Base-by-base conservation (phyloP, 768 basidiomycete genomes). In the Mycena rebaudengoi region DNA sequence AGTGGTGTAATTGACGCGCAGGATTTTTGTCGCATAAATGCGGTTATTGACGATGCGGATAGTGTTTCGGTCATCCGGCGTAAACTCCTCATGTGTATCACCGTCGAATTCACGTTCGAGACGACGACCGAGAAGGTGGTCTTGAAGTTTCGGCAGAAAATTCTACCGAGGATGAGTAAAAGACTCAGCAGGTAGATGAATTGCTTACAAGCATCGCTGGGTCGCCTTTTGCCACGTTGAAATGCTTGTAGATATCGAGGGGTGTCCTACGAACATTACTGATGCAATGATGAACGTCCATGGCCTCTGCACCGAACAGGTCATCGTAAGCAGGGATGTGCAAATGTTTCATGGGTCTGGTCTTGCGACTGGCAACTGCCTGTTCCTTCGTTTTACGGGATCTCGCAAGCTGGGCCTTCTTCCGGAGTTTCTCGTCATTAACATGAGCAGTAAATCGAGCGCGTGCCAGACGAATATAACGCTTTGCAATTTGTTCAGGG, bases 1-100 rank as follows among this genome's bases (percentile, higher is more conserved):
- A 0, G 78, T 78, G 0, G 78, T 79, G 57, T 78, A 79, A 65
- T 79, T 77, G 57, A 80, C 48, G 0, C 71, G 75, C 10, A 79
- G 18, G 23, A 65, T 65, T 26, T 69, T 69, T 20, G 74, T 72
- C 7, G 16, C 39, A 51, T 70, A 82, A 20, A 79, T 70, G 37
- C 21, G 64, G 69, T 74, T 74, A 51, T 64, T 46, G 4, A 44
- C 44, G 43, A 75, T 58, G 4, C 25, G 32, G 10, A 74, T 26
- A 7, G 59, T 35, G 35, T 73, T 73, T 20, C 65, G 50, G 26
- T 73, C 72, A 7, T 66, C 65, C 0, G 53, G 50, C 0, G 75
- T 70, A 29, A 68, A 75, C 4, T 46, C 72, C 2, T 69, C 72
- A 55, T 68, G 68, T 11, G 64, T 72, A 70, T 73, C 79, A 0